Conservation (phyloP, 495 filamentous ascomycete species). For the Tuber umbilicatum region DNA sequence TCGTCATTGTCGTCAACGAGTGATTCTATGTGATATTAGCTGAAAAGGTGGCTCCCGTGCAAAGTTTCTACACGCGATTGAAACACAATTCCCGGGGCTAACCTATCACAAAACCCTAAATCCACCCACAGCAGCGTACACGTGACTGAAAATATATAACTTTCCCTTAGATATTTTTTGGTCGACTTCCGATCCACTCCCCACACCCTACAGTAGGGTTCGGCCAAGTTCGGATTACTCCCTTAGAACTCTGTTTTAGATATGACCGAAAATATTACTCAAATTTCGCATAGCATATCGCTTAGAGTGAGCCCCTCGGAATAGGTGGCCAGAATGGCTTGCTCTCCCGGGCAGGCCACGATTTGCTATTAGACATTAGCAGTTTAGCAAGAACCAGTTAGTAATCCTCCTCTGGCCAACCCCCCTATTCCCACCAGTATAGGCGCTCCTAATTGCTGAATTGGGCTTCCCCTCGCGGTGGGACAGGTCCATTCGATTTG, state of each 20-base stretch:
- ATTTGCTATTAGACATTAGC: neutral
- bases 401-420: neutral
- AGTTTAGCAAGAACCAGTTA: neutral
- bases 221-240: neutral
- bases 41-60: neutral
- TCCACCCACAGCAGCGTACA: neutral
- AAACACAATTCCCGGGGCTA: neutral
- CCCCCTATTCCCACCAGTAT: neutral
- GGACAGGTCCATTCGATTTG: neutral
- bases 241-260: neutral
- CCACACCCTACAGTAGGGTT: neutral
- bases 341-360: neutral
- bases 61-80: neutral
- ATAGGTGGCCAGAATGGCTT: neutral
- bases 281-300: neutral
- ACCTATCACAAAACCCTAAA: neutral
- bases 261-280: neutral
- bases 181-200: neutral
- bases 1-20: neutral
- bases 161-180: neutral
- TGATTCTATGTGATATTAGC: neutral
- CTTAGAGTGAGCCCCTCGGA: neutral
- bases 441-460: neutral
- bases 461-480: neutral
- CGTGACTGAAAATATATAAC: neutral